phyloP scores from a whole-genome alignment of 2,329 filamentous ascomycete species.

The Fusarium sp. region DNA sequence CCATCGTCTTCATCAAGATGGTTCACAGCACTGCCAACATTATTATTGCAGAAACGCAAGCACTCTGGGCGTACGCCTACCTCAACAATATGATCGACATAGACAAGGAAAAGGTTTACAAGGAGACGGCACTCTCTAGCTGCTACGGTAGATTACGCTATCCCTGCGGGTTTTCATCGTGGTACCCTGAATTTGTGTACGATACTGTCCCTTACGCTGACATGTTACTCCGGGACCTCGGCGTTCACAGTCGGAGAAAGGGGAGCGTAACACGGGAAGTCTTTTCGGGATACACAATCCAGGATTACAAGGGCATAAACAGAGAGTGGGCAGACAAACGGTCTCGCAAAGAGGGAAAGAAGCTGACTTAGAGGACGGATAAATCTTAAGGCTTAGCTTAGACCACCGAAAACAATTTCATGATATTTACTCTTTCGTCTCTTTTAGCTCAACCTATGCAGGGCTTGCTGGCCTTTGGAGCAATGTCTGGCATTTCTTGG shows the following conservation, averaged over 20 bases:
- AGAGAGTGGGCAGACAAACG: not conserved
- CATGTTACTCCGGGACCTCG: not conserved
- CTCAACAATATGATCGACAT: not conserved
- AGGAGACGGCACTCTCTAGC: not conserved
- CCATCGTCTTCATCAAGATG: not conserved
- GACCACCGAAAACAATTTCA: no score
- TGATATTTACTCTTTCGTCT: no score
- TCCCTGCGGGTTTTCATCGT: not conserved
- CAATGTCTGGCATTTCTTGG: no score
- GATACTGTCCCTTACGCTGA: not conserved
- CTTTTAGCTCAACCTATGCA: no score
- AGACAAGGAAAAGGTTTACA: accelerated
- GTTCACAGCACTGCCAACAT: not conserved
- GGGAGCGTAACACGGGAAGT: not conserved
- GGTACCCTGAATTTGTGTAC: not conserved
- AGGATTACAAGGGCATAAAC: not conserved
- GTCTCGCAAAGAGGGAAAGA: not conserved
- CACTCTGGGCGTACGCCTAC: not conserved
- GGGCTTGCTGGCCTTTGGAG: no score
- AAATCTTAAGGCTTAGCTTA: no score
- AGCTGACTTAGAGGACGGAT: not conserved
- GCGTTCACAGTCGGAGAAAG: not conserved
- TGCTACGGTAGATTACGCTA: not conserved
- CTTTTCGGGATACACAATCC: not conserved
- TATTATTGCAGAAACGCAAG: not conserved